phyloP scores from a whole-genome alignment of 106 monocot species.

The Dioscorea dumetorum region DNA sequence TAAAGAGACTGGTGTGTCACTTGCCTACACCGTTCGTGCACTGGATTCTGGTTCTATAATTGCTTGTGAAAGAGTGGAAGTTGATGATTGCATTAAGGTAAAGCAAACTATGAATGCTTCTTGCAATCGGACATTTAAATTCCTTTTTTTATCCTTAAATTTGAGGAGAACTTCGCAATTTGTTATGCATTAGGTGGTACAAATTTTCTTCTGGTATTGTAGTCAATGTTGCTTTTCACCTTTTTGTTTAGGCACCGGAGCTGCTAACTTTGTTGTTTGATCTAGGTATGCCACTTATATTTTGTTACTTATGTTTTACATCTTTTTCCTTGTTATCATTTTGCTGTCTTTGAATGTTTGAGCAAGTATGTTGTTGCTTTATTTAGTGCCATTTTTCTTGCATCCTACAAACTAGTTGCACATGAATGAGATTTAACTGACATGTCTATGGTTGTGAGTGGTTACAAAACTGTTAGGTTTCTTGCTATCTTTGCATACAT shows the following conservation, averaged over 20 bases:
- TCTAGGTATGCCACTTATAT: constrained; percentile 39
- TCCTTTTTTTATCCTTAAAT: background rate
- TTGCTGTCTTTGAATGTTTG: too few species aligned
- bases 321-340: background rate
- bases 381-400: too few species aligned
- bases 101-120: background rate
- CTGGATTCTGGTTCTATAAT: constrained; percentile 94
- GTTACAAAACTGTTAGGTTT: too few species aligned
- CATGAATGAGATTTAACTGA: too few species aligned
- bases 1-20: constrained; percentile 83
- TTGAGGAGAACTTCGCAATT: background rate
- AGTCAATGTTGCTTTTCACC: background rate
- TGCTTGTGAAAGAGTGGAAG: constrained; percentile 57
- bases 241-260: constrained; percentile 74
- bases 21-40: constrained; percentile 82
- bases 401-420: too few species aligned
- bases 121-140: background rate
- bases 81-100: constrained; percentile 83
- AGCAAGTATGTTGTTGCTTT: too few species aligned
- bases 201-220: too few species aligned
- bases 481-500: too few species aligned
- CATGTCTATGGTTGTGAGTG: too few species aligned
- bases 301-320: background rate
- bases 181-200: constrained; percentile 1
- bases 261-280: constrained; percentile 61